A percentile compares a stretch with the other conserved stretches of the same genome.
Evolutionary conservation across 495 filamentous ascomycete genomes (phyloP).

Genomic region (Aspergillus mulundensis): DNA sequence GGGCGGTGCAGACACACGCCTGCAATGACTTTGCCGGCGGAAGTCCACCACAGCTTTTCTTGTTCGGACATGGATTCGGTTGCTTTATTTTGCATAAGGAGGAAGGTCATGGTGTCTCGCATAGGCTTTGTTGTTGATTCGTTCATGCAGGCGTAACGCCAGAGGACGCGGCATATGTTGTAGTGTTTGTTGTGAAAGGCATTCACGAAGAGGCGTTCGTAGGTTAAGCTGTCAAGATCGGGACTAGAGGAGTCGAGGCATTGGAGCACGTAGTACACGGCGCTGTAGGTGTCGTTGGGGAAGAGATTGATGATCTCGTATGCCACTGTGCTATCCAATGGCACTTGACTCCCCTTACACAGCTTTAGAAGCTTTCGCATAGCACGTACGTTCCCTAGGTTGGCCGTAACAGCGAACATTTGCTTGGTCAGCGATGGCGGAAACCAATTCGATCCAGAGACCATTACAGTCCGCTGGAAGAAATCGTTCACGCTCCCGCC

Average conservation of each 20-base stretch:
- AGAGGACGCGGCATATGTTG: conserved; percentile 46
- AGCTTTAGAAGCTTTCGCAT: conserved; percentile 26
- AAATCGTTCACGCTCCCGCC: conserved; percentile 34
- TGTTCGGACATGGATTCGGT: conserved; percentile 10
- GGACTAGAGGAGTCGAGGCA: conserved; percentile 15
- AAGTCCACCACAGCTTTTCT: conserved; percentile 21
- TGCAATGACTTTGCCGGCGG: conserved; percentile 38
- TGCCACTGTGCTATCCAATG: conserved; percentile 17
- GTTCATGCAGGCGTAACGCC: conserved; percentile 47
- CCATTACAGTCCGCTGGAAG: conserved; percentile 27
- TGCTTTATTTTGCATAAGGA: conserved; percentile 23
- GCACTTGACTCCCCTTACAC: conserved; percentile 22
- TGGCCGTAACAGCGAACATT: conserved; percentile 30
- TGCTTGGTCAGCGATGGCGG: conserved; percentile 29
- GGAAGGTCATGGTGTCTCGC: conserved; percentile 26
- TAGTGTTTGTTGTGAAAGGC: conserved; percentile 34
- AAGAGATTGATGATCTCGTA: conserved; percentile 21
- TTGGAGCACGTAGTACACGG: conserved; percentile 20
- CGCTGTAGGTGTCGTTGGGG: conserved; percentile 18
- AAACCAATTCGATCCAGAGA: conserved; percentile 33
- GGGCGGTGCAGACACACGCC: conserved; percentile 27
- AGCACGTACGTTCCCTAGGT: conserved; percentile 21
- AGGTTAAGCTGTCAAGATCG: conserved; percentile 11
- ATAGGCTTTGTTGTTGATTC: conserved; percentile 30
- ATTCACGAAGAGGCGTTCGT: conserved; percentile 36